Evolutionary conservation across 2,329 filamentous ascomycete species (phyloP).

Genomic region (Metarhizium sp.): DNA sequence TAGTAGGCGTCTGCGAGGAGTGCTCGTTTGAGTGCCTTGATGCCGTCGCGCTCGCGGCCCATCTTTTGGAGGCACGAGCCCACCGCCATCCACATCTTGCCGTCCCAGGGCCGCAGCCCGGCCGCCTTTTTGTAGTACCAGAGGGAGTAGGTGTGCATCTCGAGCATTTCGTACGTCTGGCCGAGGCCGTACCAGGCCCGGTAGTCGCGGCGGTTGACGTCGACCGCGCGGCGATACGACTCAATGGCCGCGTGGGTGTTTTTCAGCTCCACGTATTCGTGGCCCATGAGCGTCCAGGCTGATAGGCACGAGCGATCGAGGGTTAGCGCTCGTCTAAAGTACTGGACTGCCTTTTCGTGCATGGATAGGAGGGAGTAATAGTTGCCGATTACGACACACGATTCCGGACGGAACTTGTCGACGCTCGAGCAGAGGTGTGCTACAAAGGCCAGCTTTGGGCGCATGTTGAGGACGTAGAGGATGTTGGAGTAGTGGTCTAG

Average conservation of each 20-base stretch:
- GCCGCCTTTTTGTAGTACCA: conserved; percentile 98
- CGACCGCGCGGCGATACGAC: conserved; percentile 88
- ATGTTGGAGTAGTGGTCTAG: conserved; percentile 97
- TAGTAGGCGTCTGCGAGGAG: conserved; percentile 82
- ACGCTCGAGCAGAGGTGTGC: conserved; percentile 84
- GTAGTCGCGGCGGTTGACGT: conserved; percentile 93
- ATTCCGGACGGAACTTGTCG: conserved; percentile 94
- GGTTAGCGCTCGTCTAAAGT: conserved; percentile 87
- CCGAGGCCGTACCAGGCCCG: conserved; percentile 96
- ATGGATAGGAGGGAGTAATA: conserved; percentile 92
- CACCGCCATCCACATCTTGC: conserved; percentile 98
- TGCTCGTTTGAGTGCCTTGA: conserved; percentile 89
- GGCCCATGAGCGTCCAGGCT: conserved; percentile 97
- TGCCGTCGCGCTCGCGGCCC: conserved; percentile 76
- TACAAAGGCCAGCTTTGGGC: conserved; percentile 84
- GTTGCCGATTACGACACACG: conserved; percentile 93
- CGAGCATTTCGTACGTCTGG: conserved; percentile 93
- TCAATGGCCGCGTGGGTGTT: conserved; percentile 98
- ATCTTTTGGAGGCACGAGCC: conserved; percentile 88
- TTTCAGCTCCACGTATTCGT: conserved; percentile 97
- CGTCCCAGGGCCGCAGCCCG: conserved; percentile 86
- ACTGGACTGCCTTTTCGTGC: conserved; percentile 96
- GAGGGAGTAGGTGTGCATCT: conserved; percentile 94
- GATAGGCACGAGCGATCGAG: conserved; percentile 85
- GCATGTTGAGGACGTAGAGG: conserved; percentile 80